Base-by-base conservation (phyloP, 148 eudicot species). In the Selenicereus undatus region DNA sequence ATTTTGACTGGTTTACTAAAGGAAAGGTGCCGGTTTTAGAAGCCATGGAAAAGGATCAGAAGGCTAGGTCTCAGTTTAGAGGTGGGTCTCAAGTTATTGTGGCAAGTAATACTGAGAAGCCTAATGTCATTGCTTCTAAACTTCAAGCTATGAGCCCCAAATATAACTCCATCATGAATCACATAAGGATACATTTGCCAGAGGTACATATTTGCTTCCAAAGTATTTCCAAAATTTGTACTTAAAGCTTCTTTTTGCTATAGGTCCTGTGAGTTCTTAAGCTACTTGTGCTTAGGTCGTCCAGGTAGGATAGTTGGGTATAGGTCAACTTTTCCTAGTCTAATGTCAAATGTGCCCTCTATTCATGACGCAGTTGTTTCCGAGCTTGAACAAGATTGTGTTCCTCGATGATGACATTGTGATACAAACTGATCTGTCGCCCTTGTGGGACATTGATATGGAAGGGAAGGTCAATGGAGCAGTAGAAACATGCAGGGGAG, bases 1-100 rank as follows among this genome's bases (percentile, higher is more conserved):
- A 95, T 65, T 95, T 95, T 79, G 99, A 95, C 74, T 95, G 99
- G 98, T 90, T 95, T 43, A 86, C 92, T 16, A 93, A 91, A 83
- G 99, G 97, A 71, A 95, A 93, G 83, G 91, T 93, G 78, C 97
- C 99, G 0, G 97, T 95, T 76, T 84, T 93, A 83, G 97, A 94
- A 85, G 97, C 98, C 64, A 94, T 94, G 98, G 98, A 94, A 82
- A 94, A 91, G 79, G 94, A 94, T 82, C 97, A 95, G 79, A 83
- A 86, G 81, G 93, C 89, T 16, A 80, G 98, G 83, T 87, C 99
- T 75, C 92, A 88, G 71, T 93, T 93, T 45, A 86, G 97, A 78
- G 99, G 99, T 4, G 99, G 99, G 9, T 94, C 96, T 17, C 90
- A 92, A 11, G 97, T 93, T 9, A 95, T 95, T 62, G 94, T 95